These are phyloP conservation scores for Nymphaea colorata DNA, from an alignment of 164 flowering plant species.

Conservation along the genomic window DNA sequence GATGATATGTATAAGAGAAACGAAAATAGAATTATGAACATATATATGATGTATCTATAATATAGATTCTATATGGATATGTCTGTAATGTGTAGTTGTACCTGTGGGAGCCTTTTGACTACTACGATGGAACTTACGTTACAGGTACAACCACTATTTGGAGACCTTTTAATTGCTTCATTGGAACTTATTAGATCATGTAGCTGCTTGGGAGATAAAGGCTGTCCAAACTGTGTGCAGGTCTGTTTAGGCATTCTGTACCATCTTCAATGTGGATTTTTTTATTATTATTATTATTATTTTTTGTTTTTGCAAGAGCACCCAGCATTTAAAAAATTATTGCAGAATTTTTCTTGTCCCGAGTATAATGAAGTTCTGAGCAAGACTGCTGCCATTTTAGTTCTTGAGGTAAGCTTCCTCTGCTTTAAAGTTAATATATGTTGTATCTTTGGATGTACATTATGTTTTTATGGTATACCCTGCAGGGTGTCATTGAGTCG, in stretches of 20 bases:
- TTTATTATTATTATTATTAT: not conserved
- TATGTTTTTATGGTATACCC: not conserved
- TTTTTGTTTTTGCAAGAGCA: slow-evolving; percentile 4
- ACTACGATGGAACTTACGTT: not conserved
- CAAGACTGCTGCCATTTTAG: slow-evolving; percentile 71
- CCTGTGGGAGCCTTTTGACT: too few species aligned
- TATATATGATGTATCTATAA: too few species aligned
- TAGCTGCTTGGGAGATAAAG: slow-evolving; percentile 44
- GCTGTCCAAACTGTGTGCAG: slow-evolving; percentile 88
- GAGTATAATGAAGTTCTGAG: slow-evolving; percentile 85
- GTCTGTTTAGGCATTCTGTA: slow-evolving; percentile 20
- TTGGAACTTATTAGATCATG: slow-evolving; percentile 67
- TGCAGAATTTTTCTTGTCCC: slow-evolving; percentile 56
- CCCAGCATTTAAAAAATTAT: not conserved
- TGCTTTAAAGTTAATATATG: not conserved
- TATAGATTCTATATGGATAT: too few species aligned
- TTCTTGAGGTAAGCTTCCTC: slow-evolving; percentile 44
- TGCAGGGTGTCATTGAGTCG: slow-evolving; percentile 58
- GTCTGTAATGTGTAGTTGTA: too few species aligned
- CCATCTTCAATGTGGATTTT: not conserved
- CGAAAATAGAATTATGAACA: too few species aligned
- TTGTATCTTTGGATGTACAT: not conserved
- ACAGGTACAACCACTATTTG: slow-evolving; percentile 65
- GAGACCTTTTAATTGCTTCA: slow-evolving; percentile 55
- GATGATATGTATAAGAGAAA: too few species aligned